Conservation (phyloP, 768 basidiomycete genomes). For the Tricholoma furcatifolium region DNA sequence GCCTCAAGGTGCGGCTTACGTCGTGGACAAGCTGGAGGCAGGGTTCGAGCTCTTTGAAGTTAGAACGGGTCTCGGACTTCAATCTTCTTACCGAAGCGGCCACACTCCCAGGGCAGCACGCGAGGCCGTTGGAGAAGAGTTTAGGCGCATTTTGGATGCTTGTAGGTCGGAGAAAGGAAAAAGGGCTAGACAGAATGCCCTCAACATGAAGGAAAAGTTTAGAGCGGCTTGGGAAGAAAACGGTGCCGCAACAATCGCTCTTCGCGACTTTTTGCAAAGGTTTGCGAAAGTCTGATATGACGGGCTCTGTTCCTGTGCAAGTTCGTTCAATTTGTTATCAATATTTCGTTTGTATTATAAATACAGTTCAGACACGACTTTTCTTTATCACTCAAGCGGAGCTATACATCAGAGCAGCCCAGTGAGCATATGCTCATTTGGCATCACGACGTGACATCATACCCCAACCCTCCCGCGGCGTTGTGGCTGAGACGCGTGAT, state of each 20-base stretch:
- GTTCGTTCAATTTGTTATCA: too few relatives aligned
- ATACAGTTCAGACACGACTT: too few relatives aligned
- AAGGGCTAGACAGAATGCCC: conserved; percentile 12
- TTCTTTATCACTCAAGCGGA: too few relatives aligned
- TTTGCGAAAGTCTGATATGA: too few relatives aligned
- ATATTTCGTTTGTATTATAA: too few relatives aligned
- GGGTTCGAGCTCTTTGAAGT: too few relatives aligned
- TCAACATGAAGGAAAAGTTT: conserved; percentile 5
- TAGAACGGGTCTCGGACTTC: conserved; percentile 16
- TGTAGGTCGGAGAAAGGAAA: conserved; percentile 11
- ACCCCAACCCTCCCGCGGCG: too few relatives aligned
- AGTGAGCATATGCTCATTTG: too few relatives aligned
- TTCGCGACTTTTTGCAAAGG: conserved; percentile 1
- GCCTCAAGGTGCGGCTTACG: conserved; percentile 14
- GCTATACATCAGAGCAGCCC: too few relatives aligned
- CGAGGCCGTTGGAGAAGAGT: conserved; percentile 16
- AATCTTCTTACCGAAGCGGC: conserved; percentile 9
- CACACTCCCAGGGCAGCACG: conserved; percentile 11
- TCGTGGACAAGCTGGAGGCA: conserved; percentile 16
- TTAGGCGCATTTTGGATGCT: conserved; percentile 7
- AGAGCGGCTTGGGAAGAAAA: conserved; percentile 9
- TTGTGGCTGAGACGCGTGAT: too few relatives aligned
- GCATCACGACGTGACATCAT: too few relatives aligned
- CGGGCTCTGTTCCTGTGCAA: too few relatives aligned
- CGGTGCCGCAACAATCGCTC: conserved; percentile 5